These are phyloP conservation scores for Scorias spongiosa DNA, from an alignment of 2,329 filamentous ascomycete species.

Conservation along the genomic window DNA sequence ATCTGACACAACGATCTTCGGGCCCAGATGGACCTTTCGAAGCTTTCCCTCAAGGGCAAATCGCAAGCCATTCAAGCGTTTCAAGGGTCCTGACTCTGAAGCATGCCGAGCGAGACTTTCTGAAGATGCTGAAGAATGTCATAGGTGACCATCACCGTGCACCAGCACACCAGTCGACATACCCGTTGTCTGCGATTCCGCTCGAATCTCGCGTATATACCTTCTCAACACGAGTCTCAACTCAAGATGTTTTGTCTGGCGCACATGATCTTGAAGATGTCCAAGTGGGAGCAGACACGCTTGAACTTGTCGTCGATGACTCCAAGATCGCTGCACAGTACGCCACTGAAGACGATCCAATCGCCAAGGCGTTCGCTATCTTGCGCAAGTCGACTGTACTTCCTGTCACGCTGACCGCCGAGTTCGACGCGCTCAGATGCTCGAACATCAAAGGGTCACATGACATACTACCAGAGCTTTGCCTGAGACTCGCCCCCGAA, in stretches of 20 bases:
- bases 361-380: slow-evolving; percentile 44
- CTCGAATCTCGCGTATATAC: slow-evolving; percentile 49
- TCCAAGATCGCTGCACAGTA: neutral
- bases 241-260: slow-evolving; percentile 40
- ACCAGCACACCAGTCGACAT: slow-evolving; percentile 46
- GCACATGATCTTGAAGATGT: slow-evolving; percentile 47
- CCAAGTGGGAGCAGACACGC: slow-evolving; percentile 51
- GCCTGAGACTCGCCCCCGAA: slow-evolving; percentile 46
- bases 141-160: slow-evolving; percentile 37
- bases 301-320: slow-evolving; percentile 43
- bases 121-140: slow-evolving; percentile 51
- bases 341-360: slow-evolving; percentile 4
- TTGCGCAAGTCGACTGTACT: slow-evolving; percentile 47
- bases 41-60: slow-evolving; percentile 4
- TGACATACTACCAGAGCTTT: slow-evolving; percentile 42
- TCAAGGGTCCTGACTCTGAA: slow-evolving; percentile 47
- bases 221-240: slow-evolving; percentile 47
- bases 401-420: slow-evolving; percentile 28
- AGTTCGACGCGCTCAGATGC: slow-evolving; percentile 1
- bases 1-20: slow-evolving; percentile 40
- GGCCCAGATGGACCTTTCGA: slow-evolving; percentile 5
- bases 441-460: slow-evolving; percentile 27
- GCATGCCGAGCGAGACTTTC: slow-evolving; percentile 51
- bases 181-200: slow-evolving; percentile 47
- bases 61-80: neutral